These are phyloP conservation scores for Populus hybrid DNA, from an alignment of 441 rosid genomes.

Conservation along the genomic window DNA sequence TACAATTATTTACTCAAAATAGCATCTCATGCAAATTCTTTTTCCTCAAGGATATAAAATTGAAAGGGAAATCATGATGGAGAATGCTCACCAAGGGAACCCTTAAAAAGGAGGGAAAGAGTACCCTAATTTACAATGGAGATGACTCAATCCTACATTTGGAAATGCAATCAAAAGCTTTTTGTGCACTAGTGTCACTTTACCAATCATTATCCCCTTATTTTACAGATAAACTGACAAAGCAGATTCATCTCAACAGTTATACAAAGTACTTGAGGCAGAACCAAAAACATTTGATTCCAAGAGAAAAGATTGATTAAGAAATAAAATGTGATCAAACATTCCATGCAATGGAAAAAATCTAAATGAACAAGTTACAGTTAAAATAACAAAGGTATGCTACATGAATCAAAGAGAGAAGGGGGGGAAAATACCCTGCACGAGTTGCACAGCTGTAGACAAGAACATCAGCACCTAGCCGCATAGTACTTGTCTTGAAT, in stretches of 20 bases:
- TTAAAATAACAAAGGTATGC: neutral
- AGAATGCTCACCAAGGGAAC: neutral
- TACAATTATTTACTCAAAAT: neutral
- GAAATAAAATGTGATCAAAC: neutral
- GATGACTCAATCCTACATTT: neutral
- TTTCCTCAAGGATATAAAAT: neutral
- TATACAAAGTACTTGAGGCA: neutral
- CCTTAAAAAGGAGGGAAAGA: neutral
- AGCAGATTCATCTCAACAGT: neutral
- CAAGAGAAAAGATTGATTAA: neutral
- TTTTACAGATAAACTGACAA: neutral
- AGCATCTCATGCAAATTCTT: neutral
- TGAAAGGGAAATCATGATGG: neutral
- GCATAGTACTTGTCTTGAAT: conserved; percentile 98
- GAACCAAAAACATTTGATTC: neutral
- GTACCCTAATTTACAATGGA: neutral
- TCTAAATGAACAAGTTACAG: neutral
- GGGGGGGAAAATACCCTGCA: conserved; percentile 44
- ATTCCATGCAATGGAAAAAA: neutral
- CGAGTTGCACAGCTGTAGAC: conserved; percentile 67
- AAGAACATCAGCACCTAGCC: conserved; percentile 92
- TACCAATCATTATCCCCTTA: neutral
- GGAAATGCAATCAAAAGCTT: neutral
- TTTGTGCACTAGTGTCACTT: neutral
- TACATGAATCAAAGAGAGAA: conserved; percentile 6